Base-by-base conservation (phyloP, 345 rosid genomes). In the Lagerstroemia speciosa region DNA sequence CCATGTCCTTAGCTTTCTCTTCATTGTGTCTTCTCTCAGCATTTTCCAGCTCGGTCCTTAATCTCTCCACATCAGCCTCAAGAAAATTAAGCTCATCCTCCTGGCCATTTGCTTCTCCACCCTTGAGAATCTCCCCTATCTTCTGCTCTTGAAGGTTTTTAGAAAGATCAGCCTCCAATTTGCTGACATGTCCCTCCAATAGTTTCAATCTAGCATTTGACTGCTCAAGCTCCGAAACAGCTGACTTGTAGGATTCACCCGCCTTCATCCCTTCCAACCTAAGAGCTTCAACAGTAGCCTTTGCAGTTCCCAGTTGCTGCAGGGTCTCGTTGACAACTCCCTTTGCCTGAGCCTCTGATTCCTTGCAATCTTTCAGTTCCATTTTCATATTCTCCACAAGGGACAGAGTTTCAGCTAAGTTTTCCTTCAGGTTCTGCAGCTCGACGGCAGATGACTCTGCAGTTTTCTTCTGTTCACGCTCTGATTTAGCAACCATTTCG, bases 271-370 rank as follows among this genome's bases (percentile, higher is more conserved):
- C 83, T 68, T 88, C 98, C 11, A 73, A 73, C 76, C 78, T 81
- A 65, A 88, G 86, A 57, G 78, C 81, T 58, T 83, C 96, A 26
- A 85, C 87, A 36, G 88, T 81, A 69, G 62, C 78, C 74, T 83
- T 89, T 33, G 92, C 95, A 67, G 80, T 75, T 85, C 87, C 99
- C 70, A 91, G 78, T 74, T 94, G 90, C 79, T 73, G 73, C 77
- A 82, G 83, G 62, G 99, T 88, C 72, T 88, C 86, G 7, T 81
- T 80, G 64, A 85, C 88, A 62, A 87, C 60, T 26, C 71, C 82
- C 52, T 78, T 81, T 69, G 97, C 97, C 82, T 80, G 78, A 78
- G 88, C 83, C 62, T 94, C 97, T 2, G 96, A 81, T 72, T 86
- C 89, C 81, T 84, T 86, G 78, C 89, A 81, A 66, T 86, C 84